These are phyloP conservation scores for Pythium apleroticum DNA, from an alignment of 352 stramenopile genomes.

Conservation along the genomic window DNA sequence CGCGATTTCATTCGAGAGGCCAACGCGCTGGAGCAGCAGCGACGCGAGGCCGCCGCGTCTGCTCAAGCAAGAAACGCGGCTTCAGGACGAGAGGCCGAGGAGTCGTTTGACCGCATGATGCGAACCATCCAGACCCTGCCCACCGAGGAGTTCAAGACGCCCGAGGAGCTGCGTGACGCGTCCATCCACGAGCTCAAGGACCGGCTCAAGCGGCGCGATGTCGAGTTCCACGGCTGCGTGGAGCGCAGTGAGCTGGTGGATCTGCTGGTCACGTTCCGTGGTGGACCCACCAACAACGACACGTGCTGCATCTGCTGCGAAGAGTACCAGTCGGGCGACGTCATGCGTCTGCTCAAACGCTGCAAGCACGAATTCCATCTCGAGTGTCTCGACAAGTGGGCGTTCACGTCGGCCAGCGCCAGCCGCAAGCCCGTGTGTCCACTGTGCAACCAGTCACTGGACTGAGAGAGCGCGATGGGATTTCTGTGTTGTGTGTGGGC, in stretches of 20 bases:
- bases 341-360: conserved; percentile 72
- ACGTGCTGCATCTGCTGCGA: conserved; percentile 89
- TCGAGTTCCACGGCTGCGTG: conserved; percentile 58
- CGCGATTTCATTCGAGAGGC: conserved; percentile 56
- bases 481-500: neutral
- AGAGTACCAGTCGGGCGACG: conserved; percentile 76
- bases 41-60: conserved; percentile 36
- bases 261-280: conserved; percentile 67
- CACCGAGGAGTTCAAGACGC: conserved; percentile 74
- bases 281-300: conserved; percentile 80
- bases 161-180: conserved; percentile 49
- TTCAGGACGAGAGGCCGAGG: conserved; percentile 31
- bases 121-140: conserved; percentile 81
- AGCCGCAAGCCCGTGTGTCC: conserved; percentile 71
- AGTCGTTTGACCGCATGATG: conserved; percentile 72
- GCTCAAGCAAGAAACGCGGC: conserved; percentile 35
- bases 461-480: no score
- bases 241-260: conserved; percentile 75
- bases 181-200: conserved; percentile 74
- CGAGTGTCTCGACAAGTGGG: conserved; percentile 89
- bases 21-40: conserved; percentile 39
- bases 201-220: conserved; percentile 62
- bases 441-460: conserved; percentile 79
- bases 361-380: conserved; percentile 90
- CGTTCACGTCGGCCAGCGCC: conserved; percentile 73